A percentile compares a stretch with the other conserved stretches of the same genome.
These are phyloP conservation scores for Skeletonema potamos DNA, from an alignment of 108 stramenopile species.

Conservation along the genomic window DNA sequence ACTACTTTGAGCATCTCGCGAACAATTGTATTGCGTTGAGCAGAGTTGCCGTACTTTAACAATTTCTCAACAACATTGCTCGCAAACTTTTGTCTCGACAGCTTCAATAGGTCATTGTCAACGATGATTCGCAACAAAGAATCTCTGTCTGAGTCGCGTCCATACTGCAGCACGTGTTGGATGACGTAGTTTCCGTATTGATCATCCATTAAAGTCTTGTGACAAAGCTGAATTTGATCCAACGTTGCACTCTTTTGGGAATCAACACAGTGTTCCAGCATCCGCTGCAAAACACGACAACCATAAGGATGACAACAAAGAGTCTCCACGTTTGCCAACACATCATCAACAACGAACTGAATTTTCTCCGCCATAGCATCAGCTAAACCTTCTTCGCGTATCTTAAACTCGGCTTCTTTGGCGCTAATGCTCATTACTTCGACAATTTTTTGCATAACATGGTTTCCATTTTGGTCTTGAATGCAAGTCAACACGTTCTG, in stretches of 20 bases:
- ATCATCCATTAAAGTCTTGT: slow-evolving; percentile 77
- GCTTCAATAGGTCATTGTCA: slow-evolving; percentile 75
- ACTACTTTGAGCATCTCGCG: slow-evolving; percentile 83
- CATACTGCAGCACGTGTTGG: slow-evolving; percentile 90
- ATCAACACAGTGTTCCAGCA: slow-evolving; percentile 93
- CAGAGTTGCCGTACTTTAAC: slow-evolving; percentile 87
- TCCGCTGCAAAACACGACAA: slow-evolving; percentile 95
- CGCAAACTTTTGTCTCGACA: slow-evolving; percentile 97
- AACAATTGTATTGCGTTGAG: slow-evolving; percentile 77
- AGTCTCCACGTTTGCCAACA: slow-evolving; percentile 77
- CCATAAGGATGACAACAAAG: slow-evolving; percentile 96
- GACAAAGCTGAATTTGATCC: slow-evolving; percentile 61
- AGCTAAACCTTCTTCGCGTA: slow-evolving; percentile 21
- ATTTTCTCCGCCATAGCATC: slow-evolving; percentile 67
- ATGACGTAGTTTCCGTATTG: slow-evolving; percentile 94
- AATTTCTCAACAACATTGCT: slow-evolving; percentile 97
- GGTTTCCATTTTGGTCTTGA: slow-evolving; percentile 97
- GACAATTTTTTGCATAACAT: slow-evolving; percentile 96
- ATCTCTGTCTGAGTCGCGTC: slow-evolving; percentile 78
- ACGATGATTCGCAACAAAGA: slow-evolving; percentile 76
- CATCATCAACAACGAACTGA: slow-evolving; percentile 92
- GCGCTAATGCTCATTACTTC: slow-evolving; percentile 79
- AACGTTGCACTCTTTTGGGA: slow-evolving; percentile 67
- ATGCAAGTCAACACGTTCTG: slow-evolving; percentile 89
- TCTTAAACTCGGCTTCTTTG: slow-evolving; percentile 52